A percentile compares a stretch with the other conserved stretches of the same genome.
phyloP scores from a whole-genome alignment of 176 grass and related monocot species.

The Raddia guianensis region DNA sequence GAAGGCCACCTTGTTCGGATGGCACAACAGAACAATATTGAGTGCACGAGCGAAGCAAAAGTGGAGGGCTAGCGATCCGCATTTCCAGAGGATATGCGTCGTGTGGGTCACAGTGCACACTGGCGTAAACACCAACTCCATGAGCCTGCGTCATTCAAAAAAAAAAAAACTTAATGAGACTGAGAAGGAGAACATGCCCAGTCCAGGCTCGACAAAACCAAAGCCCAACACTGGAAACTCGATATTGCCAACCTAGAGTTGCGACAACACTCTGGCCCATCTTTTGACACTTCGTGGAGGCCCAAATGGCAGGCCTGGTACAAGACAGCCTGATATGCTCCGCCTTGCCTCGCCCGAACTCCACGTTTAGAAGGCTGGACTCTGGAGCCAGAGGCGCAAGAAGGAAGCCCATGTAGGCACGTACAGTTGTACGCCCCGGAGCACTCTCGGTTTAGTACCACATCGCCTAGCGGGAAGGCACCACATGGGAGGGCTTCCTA shows the following conservation, averaged over 20 bases:
- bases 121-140: too few species aligned
- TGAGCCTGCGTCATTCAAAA: too few species aligned
- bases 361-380: background rate
- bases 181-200: too few species aligned
- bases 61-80: background rate
- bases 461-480: background rate
- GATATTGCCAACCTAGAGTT: background rate
- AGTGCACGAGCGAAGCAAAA: background rate
- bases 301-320: background rate
- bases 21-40: background rate
- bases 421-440: too few species aligned
- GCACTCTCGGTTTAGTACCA: constrained; percentile 16
- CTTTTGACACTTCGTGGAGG: background rate
- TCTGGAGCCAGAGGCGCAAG: background rate
- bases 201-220: background rate
- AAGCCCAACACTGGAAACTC: background rate
- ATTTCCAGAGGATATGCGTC: constrained; percentile 22
- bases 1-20: too few species aligned
- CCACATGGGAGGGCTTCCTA: fast-evolving
- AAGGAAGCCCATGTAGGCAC: too few species aligned
- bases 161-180: too few species aligned
- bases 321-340: background rate
- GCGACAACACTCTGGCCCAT: background rate
- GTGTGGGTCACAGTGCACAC: too few species aligned
- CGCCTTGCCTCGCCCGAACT: background rate